Evolutionary conservation across 2,329 filamentous ascomycete genomes (phyloP), one percentile per base, ranked within the genome.

Genomic region (Hortaea sp.): DNA sequence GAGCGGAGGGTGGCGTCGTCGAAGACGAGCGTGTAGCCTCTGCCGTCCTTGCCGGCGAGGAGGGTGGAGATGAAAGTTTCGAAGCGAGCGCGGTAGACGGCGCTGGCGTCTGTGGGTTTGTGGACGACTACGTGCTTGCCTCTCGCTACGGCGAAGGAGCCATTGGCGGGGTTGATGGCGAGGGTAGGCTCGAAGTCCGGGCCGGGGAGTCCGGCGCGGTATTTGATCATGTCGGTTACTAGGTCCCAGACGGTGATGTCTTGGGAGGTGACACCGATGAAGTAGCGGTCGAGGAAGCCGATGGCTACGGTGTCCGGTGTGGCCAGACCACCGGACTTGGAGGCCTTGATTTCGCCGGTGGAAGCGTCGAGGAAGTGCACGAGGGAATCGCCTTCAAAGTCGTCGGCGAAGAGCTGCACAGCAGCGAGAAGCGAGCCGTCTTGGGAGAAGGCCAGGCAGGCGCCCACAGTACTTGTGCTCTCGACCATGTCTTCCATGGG

Each of bases 371-470:
- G 78, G 44, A 95, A 73, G 57, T 92, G 81, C 7, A 94, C 73
- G 11, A 81, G 71, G 5, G 81, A 80, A 5, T 76, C 69, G 42
- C 78, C 73, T 7, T 68, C 62, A 29, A 69, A 68, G 30, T 74
- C 54, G 58, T 60, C 30, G 65, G 34, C 12, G 10, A 29, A 29
- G 27, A 13, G 62, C 47, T 69, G 52, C 43, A 68, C 70, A 41
- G 81, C 80, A 43, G 87, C 88, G n/a, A 94, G 69, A 1, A 85
- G 78, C 9, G 88, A 94, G 1, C 86, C 87, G 62, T 95, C 88
- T 52, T 86, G 79, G 0, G 88, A 94, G 62, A 86, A 95, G 27
- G 81, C 73, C 37, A 95, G 65, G 39, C 77, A 79, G 10, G 85
- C 86, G 48, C 79, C 76, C 1, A 5, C 7, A 5, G 41, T n/a